Evolutionary conservation across 192 early-diverging fungal genomes (phyloP).

Genomic region (Coemansia sp.): DNA sequence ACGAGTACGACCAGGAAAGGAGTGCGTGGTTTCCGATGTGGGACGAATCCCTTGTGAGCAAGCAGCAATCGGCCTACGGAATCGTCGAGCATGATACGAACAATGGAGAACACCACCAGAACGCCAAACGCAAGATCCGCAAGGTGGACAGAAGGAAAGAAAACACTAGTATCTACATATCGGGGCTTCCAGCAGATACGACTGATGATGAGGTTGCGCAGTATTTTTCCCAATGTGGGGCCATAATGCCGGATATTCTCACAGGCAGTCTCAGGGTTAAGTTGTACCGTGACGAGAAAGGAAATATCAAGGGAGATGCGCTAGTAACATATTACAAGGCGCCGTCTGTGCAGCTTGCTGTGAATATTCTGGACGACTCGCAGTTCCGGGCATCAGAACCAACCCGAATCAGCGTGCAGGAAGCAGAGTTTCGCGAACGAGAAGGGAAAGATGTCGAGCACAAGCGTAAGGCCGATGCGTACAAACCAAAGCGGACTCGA

Average conservation of each 20-base stretch:
- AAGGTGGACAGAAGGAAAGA: slow-evolving; percentile 53
- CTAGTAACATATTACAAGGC: slow-evolving; percentile 88
- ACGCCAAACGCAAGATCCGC: slow-evolving; percentile 57
- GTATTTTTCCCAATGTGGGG: slow-evolving; percentile 51
- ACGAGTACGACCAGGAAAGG: slow-evolving; percentile 78
- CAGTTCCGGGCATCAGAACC: slow-evolving; percentile 69
- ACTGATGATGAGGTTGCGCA: slow-evolving; percentile 75
- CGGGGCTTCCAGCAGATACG: slow-evolving; percentile 77
- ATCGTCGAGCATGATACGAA: slow-evolving; percentile 5
- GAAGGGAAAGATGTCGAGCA: slow-evolving; percentile 63
- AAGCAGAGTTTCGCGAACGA: slow-evolving; percentile 83
- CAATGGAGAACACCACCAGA: neutral
- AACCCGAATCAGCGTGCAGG: slow-evolving; percentile 69
- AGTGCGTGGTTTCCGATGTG: slow-evolving; percentile 89
- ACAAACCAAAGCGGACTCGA: slow-evolving; percentile 36
- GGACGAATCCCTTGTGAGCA: slow-evolving; percentile 42
- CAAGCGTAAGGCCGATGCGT: slow-evolving; percentile 23
- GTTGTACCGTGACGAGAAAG: slow-evolving; percentile 75
- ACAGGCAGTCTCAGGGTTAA: slow-evolving; percentile 82
- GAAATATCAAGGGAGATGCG: slow-evolving; percentile 83
- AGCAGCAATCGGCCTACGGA: slow-evolving; percentile 52
- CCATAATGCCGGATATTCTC: slow-evolving; percentile 44
- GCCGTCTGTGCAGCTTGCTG: slow-evolving; percentile 83
- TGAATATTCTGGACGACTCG: slow-evolving; percentile 84
- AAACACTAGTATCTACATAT: slow-evolving; percentile 84